Base-by-base conservation (phyloP, 768 basidiomycete species). In the Suillus tomentosus region DNA sequence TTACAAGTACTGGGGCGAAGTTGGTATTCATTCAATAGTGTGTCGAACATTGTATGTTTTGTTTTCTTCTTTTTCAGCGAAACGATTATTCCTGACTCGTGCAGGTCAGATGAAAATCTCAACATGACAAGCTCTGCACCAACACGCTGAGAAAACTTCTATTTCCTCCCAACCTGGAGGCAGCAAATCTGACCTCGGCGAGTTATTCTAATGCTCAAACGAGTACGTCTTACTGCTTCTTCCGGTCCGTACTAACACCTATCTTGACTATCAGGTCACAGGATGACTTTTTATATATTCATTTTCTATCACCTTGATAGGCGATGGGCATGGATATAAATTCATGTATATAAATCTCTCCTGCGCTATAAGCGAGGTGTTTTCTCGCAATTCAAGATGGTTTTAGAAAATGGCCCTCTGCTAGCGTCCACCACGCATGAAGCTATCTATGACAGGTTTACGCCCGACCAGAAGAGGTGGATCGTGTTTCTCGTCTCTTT, bases 1-100 rank as follows among this genome's bases (percentile, higher is more conserved):
- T 93, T 63, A 88, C 84, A 74, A 77, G 80, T 2, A 82, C 88
- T 0, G 95, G 97, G 70, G 76, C 78, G 0, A 95, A 99, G 65
- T 77, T 88, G 10, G 24, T 22, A 13, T 24, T 48, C 13, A 48
- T 77, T 79, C 2, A 74, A 72, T 1, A 81, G 87, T 55, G 54
- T 56, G 5, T 22, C 22, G 55, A 24, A 56, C 22, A 56, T 39
- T 37, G 9, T 39, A 22, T 24, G 22, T 43, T 22, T 56, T 37
- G 3, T 22, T 48, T 48, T 24, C 14, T 39, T 22, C 13, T 6
- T 6, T 6, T 39, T 5, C 17, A n/a, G 31, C 6, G 2, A 11
- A 2, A 54, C 19, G 10, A n/a, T 48, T 22, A 22, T 47, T 11
- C 31, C 31, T 51, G 24, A 27, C 24, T 51, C 8, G 10, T 4